Conservation (phyloP, 73 alveolate species). For the Paramecium sexaurelia region DNA sequence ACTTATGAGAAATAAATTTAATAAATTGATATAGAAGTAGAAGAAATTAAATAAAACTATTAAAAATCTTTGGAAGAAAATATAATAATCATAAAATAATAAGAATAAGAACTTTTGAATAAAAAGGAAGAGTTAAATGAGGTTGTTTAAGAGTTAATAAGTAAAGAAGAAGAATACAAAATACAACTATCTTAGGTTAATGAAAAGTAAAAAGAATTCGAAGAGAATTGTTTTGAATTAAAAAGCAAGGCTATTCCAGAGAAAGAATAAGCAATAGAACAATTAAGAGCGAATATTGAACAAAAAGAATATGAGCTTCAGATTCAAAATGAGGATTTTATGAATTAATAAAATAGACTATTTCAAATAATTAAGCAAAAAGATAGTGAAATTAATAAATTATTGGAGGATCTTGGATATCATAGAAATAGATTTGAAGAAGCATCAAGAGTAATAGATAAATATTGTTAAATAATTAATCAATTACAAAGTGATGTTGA, state of each 20-base stretch:
- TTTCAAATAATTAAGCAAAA: neutral
- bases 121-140: neutral
- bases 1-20: neutral
- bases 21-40: neutral
- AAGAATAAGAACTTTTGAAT: neutral
- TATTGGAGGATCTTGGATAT: neutral
- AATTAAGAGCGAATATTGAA: neutral
- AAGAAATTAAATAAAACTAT: neutral
- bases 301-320: neutral
- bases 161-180: neutral
- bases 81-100: neutral
- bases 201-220: neutral
- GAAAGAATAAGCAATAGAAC: neutral
- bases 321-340: neutral
- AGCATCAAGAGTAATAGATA: neutral
- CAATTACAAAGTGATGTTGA: too few relatives aligned
- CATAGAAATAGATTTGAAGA: neutral
- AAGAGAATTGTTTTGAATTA: neutral
- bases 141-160: neutral
- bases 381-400: neutral
- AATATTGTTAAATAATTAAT: too few relatives aligned
- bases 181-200: neutral
- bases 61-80: neutral
- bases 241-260: neutral
- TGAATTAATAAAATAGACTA: neutral